Conservation (phyloP, 2,329 filamentous ascomycete species). For the Myriosclerotinia scirpicola region DNA sequence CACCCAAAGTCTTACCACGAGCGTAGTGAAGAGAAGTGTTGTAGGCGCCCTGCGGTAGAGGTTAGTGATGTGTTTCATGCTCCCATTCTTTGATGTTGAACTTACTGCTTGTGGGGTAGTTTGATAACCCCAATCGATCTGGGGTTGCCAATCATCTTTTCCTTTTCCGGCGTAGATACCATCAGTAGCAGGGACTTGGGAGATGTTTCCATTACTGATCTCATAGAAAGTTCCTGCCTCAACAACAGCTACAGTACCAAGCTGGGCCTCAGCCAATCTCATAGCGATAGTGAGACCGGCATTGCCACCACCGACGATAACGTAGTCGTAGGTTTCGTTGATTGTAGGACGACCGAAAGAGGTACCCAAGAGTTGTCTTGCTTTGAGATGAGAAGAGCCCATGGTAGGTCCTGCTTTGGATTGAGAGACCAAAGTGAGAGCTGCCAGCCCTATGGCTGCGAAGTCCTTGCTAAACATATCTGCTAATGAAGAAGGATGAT, state of each 20-base stretch:
- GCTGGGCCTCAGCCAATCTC: slow-evolving; percentile 9
- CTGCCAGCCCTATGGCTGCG: slow-evolving; percentile 12
- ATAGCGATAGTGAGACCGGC: slow-evolving; percentile 24
- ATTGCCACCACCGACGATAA: slow-evolving; percentile 26
- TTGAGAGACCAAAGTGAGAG: slow-evolving; percentile 19
- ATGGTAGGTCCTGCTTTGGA: slow-evolving; percentile 9
- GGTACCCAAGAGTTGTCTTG: slow-evolving; percentile 17
- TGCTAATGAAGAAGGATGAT: neutral
- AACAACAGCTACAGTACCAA: slow-evolving; percentile 23
- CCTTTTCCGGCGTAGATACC: slow-evolving; percentile 13
- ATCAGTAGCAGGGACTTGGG: slow-evolving; percentile 17
- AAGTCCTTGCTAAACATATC: slow-evolving; percentile 23
- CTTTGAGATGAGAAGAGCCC: slow-evolving; percentile 12
- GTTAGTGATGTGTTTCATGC: neutral
- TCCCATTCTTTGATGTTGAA: neutral
- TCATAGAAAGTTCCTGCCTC: slow-evolving; percentile 26
- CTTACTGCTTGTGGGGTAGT: slow-evolving; percentile 36
- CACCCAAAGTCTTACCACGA: slow-evolving; percentile 39
- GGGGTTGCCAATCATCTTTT: slow-evolving; percentile 25
- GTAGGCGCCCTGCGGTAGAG: slow-evolving; percentile 5
- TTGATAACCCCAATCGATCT: slow-evolving; percentile 39
- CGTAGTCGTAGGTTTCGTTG: slow-evolving; percentile 25
- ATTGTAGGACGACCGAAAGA: slow-evolving; percentile 23
- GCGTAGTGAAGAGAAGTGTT: slow-evolving; percentile 33
- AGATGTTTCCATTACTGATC: slow-evolving; percentile 24